phyloP scores from a whole-genome alignment of 1,284 basidiomycete species.

The Apiotrichum domesticum region DNA sequence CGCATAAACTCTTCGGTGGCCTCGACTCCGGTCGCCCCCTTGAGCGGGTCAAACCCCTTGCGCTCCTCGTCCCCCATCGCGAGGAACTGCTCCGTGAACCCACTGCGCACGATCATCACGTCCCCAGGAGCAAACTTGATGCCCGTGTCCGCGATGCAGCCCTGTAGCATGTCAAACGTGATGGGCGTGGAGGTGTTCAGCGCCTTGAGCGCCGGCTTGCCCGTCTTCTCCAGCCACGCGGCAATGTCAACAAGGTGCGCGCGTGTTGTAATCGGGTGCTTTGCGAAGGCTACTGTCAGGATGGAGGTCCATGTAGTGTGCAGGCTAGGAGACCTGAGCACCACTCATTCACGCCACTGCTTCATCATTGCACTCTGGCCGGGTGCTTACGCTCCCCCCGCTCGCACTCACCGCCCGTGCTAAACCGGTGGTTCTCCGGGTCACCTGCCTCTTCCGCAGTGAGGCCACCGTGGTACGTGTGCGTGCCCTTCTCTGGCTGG shows the following conservation, averaged over 20 bases:
- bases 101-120: constrained; percentile 42
- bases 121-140: constrained; percentile 37
- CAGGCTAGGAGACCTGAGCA: too few species aligned
- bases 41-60: constrained; percentile 5
- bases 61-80: constrained; percentile 23
- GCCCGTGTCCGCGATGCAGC: constrained; percentile 26
- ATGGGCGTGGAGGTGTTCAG: constrained; percentile 26
- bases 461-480: constrained; percentile 15
- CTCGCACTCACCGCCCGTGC: constrained; percentile 10
- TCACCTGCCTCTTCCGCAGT: constrained; percentile 8
- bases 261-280: constrained; percentile 18
- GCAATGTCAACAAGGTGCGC: constrained; percentile 18
- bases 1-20: constrained; percentile 32
- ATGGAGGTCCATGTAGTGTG: not conserved
- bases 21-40: constrained; percentile 26
- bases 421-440: constrained; percentile 3
- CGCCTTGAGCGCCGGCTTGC: constrained; percentile 38
- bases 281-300: constrained; percentile 8
- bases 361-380: too few species aligned
- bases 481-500: constrained; percentile 12
- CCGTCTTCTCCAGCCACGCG: constrained; percentile 34
- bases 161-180: constrained; percentile 26
- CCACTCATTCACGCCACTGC: not conserved
- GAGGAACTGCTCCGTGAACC: constrained; percentile 43
- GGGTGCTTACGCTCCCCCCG: too few species aligned